Base-by-base conservation (phyloP, 1,139 yeast species). In the Geotrichum reessii region DNA sequence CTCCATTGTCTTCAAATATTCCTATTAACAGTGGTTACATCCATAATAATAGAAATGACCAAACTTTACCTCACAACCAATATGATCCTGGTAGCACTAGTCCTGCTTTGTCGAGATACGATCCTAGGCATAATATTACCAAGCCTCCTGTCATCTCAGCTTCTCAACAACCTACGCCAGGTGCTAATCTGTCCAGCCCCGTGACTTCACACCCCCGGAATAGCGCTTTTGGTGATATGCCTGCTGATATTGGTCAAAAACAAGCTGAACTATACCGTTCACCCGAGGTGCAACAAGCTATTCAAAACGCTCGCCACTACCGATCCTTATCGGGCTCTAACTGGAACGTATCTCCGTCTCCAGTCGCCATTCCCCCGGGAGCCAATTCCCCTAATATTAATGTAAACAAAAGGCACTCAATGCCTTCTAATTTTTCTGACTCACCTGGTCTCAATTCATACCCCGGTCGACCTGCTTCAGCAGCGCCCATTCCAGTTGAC, bases 221-320 rank as follows among this genome's bases (percentile, higher is more conserved):
- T 40, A 49, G 60, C 3, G 61, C 63, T 5, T 59, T 60, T 52
- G 66, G 68, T 12, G 66, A 63, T 47, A 52, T 63, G 56, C 67
- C 68, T 11, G 58, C 62, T 22, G 66, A 63, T 49, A 55, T 63
- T 49, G 64, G 63, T 9, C 46, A 55, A 47, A 53, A 53, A 37
- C 63, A 58, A 19, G 58, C 57, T 19, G 55, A 58, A 56, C 58
- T 49, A 53, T 56, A 55, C 4, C 51, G 61, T 6, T 53, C 61
- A 46, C 54, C 61, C 25, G 60, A 58, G 42, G 61, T 65, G 33
- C 65, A 58, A 42, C 57, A 57, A 25, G 62, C 62, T 2, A 50
- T 57, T n/a, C 47, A 44, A 28, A 57, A 56, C 24, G 61, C 61
- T 17, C 33, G 57, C 22, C 57, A 56, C 22, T 47, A 52, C 49